Conservation (phyloP, 805 yeast genomes). For the Barnettozyma populi region DNA sequence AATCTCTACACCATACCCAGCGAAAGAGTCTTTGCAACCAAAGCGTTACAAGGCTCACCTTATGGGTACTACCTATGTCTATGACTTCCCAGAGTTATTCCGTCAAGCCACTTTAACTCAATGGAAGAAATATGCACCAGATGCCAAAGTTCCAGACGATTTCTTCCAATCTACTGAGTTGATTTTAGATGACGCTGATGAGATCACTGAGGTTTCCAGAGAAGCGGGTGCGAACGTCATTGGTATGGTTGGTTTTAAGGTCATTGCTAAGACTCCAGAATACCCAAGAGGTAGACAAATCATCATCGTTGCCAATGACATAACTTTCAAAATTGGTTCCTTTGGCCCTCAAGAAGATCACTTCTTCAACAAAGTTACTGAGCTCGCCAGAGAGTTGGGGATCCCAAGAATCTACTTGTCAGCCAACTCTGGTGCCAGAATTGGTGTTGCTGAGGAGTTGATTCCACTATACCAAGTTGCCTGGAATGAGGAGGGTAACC, state of each 20-base stretch:
- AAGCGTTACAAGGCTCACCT: slow-evolving; percentile 97
- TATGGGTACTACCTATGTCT: slow-evolving; percentile 97
- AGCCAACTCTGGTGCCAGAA: slow-evolving; percentile 99
- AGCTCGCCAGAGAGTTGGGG: slow-evolving; percentile 83
- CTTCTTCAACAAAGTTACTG: slow-evolving; percentile 89
- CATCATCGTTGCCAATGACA: slow-evolving; percentile 91
- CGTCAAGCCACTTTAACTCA: slow-evolving; percentile 81
- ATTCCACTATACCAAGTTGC: slow-evolving; percentile 85
- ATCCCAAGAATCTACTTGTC: slow-evolving; percentile 93
- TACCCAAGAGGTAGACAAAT: slow-evolving; percentile 95
- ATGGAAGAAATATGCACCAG: slow-evolving; percentile 69
- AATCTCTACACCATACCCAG: slow-evolving; percentile 93
- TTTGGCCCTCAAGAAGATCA: slow-evolving; percentile 96
- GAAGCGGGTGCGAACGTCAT: slow-evolving; percentile 94
- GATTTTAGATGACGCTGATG: slow-evolving; percentile 72
- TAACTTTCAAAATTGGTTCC: slow-evolving; percentile 96
- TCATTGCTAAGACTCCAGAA: slow-evolving; percentile 90
- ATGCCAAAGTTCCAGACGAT: slow-evolving; percentile 64
- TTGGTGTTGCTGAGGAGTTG: slow-evolving; percentile 96
- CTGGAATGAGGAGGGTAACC: slow-evolving; percentile 77
- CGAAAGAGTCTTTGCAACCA: slow-evolving; percentile 96
- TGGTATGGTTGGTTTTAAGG: slow-evolving; percentile 97
- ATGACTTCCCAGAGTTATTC: slow-evolving; percentile 98
- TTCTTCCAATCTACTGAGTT: slow-evolving; percentile 76
- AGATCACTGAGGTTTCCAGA: slow-evolving; percentile 81